Base-by-base conservation (phyloP, 495 filamentous ascomycete genomes). In the Penicillium argentinense region DNA sequence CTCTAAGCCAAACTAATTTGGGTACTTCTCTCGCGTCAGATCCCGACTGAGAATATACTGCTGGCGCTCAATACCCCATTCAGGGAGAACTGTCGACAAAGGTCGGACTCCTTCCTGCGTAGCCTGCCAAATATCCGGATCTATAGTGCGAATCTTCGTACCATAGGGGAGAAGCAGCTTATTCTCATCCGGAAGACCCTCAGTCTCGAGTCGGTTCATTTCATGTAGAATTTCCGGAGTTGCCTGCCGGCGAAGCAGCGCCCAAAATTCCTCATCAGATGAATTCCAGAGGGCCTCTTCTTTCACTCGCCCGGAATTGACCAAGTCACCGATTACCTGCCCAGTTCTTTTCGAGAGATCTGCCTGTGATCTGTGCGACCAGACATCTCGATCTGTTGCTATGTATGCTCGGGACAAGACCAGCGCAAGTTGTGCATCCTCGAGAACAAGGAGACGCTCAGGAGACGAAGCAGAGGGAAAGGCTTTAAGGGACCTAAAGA, bases 231-330 rank as follows among this genome's bases (percentile, higher is more conserved):
- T 39, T 18, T 62, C 40, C 7, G 58, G 47, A 42, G 63, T 55
- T 12, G 64, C 57, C 14, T 47, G 45, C 13, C 43, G 30, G 27
- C 59, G 62, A 39, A 72, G 45, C 24, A 62, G 44, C 5, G 48
- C 46, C 69, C 69, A 72, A 24, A 72, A 67, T 23, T 69, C 65
- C 12, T 45, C 34, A 49, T 72, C 69, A 4, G 69, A 73, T 39
- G 68, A 12, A 27, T 18, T 30, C 69, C 67, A 73, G 9, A 73
- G 38, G 39, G 44, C 51, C 39, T 59, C 48, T 21, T 71, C 69
- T 3, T 54, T 32, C 16, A 73, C 42, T 30, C 21, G 39, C 5
- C 56, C 58, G 8, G 32, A 36, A 5, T 42, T 19, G 0, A 66
- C 54, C 19, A 64, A 23, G 18, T 66, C 59, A 1, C 62, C 42